Base-by-base conservation (phyloP, 2,329 filamentous ascomycete species). In the Alternaria sp. region DNA sequence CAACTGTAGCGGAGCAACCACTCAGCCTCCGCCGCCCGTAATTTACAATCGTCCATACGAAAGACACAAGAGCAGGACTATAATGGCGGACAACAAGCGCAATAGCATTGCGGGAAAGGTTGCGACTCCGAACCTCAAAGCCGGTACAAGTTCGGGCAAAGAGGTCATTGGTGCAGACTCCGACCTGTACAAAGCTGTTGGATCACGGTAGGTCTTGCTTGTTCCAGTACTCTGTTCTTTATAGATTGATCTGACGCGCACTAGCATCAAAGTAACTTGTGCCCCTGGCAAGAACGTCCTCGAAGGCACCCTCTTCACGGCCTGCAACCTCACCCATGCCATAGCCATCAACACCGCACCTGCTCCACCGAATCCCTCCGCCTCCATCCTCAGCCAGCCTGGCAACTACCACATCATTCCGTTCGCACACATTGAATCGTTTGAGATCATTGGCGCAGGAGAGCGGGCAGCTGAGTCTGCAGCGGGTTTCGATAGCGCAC, bases 281-380 rank as follows among this genome's bases (percentile, higher is more conserved):
- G 79, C 81, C 14, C 77, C 81, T 28, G 81, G 80, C 54, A 77
- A 82, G 51, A 80, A 81, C 41, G 83, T 81, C 24, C 77, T 86
- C 58, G 86, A 89, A 74, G 87, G 87, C 68, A 86, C 81, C 17
- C 80, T 89, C 57, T 88, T 86, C 76, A 87, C 86, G 28, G 85
- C 84, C 44, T 85, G 84, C 72, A 85, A 85, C 26, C 79, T 85
- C 67, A 85, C 85, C 56, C 87, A 87, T 67, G 79, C 88, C 56
- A 79, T 89, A 66, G 85, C 84, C 42, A 82, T 89, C 74, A 86
- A 87, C 75, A 86, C 82, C 17, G 80, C 80, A 11, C 75, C 81
- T 17, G 70, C 80, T 10, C 73, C 80, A 10, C 75, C 79, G 23
- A 80, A 80, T 58, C 74, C 79, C 11, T 72, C 79, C n/a, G 74